Percentiles rank a stretch among this genome's conserved stretches.
phyloP scores from a whole-genome alignment of 805 yeast genomes.

The Brettanomyces nanus region DNA sequence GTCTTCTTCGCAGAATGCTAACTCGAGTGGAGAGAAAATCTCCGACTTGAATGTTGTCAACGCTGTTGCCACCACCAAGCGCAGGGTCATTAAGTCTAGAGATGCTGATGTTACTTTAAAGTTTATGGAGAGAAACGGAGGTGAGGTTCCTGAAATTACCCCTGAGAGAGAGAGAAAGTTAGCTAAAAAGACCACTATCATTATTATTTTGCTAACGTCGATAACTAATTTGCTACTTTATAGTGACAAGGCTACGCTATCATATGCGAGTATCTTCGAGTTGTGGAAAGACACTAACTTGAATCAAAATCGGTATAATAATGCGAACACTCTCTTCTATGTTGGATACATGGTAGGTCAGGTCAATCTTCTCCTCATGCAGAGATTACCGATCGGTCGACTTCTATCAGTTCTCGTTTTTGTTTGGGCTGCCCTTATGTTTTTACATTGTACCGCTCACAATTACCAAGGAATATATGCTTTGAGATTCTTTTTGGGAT shows the following conservation, averaged over 20 bases:
- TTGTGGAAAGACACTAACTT: slow-evolving; percentile 39
- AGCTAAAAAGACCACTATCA: slow-evolving; percentile 12
- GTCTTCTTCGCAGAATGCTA: too few species aligned
- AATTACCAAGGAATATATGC: slow-evolving; percentile 39
- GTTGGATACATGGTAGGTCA: slow-evolving; percentile 44
- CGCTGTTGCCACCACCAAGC: too few species aligned
- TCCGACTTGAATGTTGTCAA: too few species aligned
- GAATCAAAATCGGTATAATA: slow-evolving; percentile 35
- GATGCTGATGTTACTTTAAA: slow-evolving; percentile 24
- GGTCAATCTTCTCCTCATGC: slow-evolving; percentile 33
- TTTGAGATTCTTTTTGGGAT: slow-evolving; percentile 43
- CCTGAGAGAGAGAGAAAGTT: slow-evolving; percentile 15
- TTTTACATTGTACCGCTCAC: slow-evolving; percentile 37
- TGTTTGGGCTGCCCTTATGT: slow-evolving; percentile 39
- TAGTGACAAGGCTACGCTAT: slow-evolving; percentile 35
- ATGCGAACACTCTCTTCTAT: slow-evolving; percentile 44
- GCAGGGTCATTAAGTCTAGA: slow-evolving; percentile 9
- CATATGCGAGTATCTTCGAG: slow-evolving; percentile 35
- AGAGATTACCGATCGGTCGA: slow-evolving; percentile 33
- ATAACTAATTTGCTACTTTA: slow-evolving; percentile 22
- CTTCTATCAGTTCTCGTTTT: slow-evolving; percentile 29
- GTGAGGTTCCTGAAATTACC: slow-evolving; percentile 15
- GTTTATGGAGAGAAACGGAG: slow-evolving; percentile 17
- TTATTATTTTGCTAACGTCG: slow-evolving; percentile 19
- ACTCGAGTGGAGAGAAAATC: too few species aligned